phyloP scores from a whole-genome alignment of 306 rosid species.

The Parietaria judaica region DNA sequence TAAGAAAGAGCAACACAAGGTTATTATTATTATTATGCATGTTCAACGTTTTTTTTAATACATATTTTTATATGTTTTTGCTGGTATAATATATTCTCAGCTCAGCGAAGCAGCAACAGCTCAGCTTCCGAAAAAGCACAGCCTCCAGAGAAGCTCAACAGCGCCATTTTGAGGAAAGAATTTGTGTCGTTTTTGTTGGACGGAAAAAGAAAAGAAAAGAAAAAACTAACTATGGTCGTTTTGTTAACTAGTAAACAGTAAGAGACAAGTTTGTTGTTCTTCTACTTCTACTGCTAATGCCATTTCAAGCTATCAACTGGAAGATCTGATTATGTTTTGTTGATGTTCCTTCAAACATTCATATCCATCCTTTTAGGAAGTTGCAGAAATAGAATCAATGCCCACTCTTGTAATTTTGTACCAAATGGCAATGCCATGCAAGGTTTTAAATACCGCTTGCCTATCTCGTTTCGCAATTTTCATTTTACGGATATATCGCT shows the following conservation, averaged over 20 bases:
- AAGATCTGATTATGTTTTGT: no score
- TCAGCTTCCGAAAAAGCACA: slow-evolving; percentile 38
- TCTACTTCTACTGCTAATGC: neutral
- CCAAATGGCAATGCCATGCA: neutral
- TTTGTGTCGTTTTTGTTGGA: neutral
- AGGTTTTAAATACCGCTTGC: no score
- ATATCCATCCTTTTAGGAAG: no score
- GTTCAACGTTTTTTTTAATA: neutral
- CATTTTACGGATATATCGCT: no score
- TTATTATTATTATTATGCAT: slow-evolving; percentile 2
- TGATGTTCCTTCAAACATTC: no score
- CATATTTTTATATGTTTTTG: neutral
- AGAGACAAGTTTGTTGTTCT: neutral
- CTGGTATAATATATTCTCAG: no score
- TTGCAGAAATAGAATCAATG: no score
- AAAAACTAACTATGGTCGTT: neutral
- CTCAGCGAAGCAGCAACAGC: slow-evolving; percentile 24
- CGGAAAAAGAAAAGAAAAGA: neutral
- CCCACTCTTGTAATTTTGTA: neutral
- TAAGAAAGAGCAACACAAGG: slow-evolving; percentile 57
- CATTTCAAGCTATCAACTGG: no score
- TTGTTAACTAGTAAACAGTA: neutral
- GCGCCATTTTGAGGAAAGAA: slow-evolving; percentile 57
- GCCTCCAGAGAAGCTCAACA: slow-evolving; percentile 56
- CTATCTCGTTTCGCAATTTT: no score